These are phyloP conservation scores for Aspergillus baeticus DNA, from an alignment of 495 filamentous ascomycete species.

Conservation along the genomic window DNA sequence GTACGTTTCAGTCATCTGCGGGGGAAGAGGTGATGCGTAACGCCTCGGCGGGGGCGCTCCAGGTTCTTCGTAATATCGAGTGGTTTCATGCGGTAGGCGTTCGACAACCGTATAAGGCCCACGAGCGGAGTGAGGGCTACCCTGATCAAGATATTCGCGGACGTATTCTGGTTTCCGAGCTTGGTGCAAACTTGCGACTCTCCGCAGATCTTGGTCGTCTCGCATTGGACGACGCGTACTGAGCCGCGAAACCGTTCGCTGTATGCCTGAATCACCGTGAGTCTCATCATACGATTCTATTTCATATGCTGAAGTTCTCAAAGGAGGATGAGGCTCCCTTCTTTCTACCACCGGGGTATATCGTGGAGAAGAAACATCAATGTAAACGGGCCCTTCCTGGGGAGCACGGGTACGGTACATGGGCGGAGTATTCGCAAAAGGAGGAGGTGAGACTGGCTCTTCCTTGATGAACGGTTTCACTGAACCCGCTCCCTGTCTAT, in stretches of 20 bases:
- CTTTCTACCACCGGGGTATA: constrained; percentile 41
- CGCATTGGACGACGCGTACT: constrained; percentile 40
- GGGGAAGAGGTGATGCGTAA: constrained; percentile 56
- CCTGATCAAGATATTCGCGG: constrained; percentile 42
- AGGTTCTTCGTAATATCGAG: constrained; percentile 59
- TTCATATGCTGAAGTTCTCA: constrained; percentile 35
- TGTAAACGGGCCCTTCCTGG: constrained; percentile 46
- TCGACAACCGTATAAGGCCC: constrained; percentile 63
- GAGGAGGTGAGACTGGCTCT: constrained; percentile 82
- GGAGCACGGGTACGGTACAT: constrained; percentile 41
- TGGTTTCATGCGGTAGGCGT: constrained; percentile 42
- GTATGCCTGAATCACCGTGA: constrained; percentile 35
- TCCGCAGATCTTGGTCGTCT: constrained; percentile 56
- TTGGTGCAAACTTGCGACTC: constrained; percentile 59
- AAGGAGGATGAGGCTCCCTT: constrained; percentile 30
- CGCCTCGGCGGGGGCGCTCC: constrained; percentile 37
- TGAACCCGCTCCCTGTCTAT: constrained; percentile 31
- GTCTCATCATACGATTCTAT: constrained; percentile 35
- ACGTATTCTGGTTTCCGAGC: constrained; percentile 50
- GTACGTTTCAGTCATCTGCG: constrained; percentile 49
- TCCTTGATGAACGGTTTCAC: constrained; percentile 72
- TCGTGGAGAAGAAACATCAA: constrained; percentile 48
- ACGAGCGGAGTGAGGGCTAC: constrained; percentile 47
- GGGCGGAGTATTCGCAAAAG: constrained; percentile 55
- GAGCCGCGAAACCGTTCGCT: constrained; percentile 43